A percentile compares a stretch with the other conserved stretches of the same genome.
Conservation (phyloP, 176 grass and related monocot genomes). For the Hordeum marinum region DNA sequence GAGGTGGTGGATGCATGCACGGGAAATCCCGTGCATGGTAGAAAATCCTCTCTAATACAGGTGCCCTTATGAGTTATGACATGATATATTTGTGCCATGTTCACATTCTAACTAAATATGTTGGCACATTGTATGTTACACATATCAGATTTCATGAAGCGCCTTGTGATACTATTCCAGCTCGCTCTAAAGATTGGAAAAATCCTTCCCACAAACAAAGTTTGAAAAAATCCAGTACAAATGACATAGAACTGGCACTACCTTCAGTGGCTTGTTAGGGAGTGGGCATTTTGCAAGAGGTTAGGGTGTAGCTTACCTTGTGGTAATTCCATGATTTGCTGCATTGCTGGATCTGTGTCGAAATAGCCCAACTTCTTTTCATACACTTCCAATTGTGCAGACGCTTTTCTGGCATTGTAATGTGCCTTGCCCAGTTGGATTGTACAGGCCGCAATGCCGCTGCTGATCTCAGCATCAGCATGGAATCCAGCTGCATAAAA, state of each 20-base stretch:
- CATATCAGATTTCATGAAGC: neutral
- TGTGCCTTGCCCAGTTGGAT: constrained; percentile 24
- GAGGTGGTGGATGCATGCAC: too few species aligned
- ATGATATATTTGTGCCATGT: neutral
- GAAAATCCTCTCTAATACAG: too few species aligned
- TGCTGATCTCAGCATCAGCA: constrained; percentile 59
- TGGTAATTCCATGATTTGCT: constrained; percentile 32
- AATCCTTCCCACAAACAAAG: neutral
- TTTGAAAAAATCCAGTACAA: neutral
- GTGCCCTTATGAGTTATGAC: neutral
- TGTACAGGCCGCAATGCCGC: constrained; percentile 48
- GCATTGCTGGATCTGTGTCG: constrained; percentile 25
- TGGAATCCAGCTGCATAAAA: constrained; percentile 45
- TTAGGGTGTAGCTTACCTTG: constrained; percentile 47
- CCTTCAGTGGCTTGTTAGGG: neutral
- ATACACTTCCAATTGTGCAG: constrained; percentile 60
- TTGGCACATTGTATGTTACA: neutral
- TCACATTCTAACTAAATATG: neutral
- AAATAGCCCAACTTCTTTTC: constrained; percentile 39
- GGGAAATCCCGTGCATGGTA: too few species aligned
- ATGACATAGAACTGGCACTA: neutral
- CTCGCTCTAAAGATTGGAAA: neutral
- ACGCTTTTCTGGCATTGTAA: constrained; percentile 18
- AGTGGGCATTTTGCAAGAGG: constrained; percentile 2
- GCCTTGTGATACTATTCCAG: neutral